phyloP scores from a whole-genome alignment of 2,329 filamentous ascomycete genomes.

The Scedosporium aurantiacum region DNA sequence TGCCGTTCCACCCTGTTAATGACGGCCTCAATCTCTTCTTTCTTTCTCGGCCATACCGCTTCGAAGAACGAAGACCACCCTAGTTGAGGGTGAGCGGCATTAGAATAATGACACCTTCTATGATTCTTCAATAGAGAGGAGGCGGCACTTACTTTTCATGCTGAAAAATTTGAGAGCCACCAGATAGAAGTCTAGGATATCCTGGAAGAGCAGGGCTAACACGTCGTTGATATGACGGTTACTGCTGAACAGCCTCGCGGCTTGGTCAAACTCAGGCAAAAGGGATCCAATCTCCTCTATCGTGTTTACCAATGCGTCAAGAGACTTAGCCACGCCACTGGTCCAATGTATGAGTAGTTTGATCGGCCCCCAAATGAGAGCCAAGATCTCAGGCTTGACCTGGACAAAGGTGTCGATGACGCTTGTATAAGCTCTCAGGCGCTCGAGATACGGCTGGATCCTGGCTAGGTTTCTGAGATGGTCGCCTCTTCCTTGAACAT shows the following conservation, averaged over 20 bases:
- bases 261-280: not conserved
- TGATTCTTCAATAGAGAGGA: not conserved
- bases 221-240: not conserved
- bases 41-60: not conserved
- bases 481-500: conserved; percentile 15
- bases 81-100: not conserved
- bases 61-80: not conserved
- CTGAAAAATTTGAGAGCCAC: not conserved
- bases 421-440: conserved; percentile 16
- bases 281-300: conserved; percentile 7
- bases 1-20: not conserved
- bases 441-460: conserved; percentile 17
- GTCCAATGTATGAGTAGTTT: conserved; percentile 12
- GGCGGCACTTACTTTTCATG: not conserved
- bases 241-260: not conserved
- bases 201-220: not conserved
- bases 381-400: conserved; percentile 20
- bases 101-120: not conserved
- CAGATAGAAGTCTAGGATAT: not conserved
- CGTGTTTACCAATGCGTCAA: conserved; percentile 7
- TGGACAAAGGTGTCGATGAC: conserved; percentile 19
- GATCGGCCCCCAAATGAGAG: conserved; percentile 26
- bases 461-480: conserved; percentile 17
- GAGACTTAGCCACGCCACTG: not conserved
- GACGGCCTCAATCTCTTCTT: not conserved